These are phyloP conservation scores for Erythrophleum ivorense DNA, from an alignment of 331 rosid species.

Conservation along the genomic window DNA sequence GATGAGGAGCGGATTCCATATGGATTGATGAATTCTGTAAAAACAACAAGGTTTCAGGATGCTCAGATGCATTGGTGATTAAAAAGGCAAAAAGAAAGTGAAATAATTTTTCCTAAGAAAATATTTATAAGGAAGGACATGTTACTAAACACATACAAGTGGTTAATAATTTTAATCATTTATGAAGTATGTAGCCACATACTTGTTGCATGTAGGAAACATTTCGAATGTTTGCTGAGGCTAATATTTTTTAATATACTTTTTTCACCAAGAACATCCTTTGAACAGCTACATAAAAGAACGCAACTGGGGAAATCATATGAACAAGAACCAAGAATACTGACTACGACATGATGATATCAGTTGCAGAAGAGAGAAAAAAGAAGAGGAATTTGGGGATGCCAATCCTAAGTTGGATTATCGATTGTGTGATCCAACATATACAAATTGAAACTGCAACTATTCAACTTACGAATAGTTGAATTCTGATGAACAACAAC, in stretches of 20 bases:
- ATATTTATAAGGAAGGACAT: background rate
- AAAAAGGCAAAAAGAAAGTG: constrained; percentile 21
- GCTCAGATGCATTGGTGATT: constrained; percentile 20
- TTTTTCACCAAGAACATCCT: background rate
- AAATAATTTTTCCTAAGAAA: background rate
- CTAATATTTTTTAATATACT: background rate
- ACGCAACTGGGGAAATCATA: constrained; percentile 18
- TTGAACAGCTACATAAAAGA: constrained; percentile 10
- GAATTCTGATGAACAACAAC: background rate
- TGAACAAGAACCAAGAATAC: constrained; percentile 14
- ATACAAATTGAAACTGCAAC: constrained; percentile 4
- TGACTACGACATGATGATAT: constrained; percentile 4
- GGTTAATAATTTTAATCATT: background rate
- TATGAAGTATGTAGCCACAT: background rate
- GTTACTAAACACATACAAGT: background rate
- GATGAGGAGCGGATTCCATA: constrained; percentile 79
- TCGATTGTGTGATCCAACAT: constrained; percentile 34
- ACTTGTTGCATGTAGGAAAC: background rate
- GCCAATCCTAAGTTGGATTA: background rate
- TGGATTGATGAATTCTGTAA: constrained; percentile 84
- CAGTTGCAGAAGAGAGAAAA: background rate
- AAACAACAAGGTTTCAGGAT: constrained; percentile 30
- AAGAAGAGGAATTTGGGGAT: background rate
- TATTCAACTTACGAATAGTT: background rate
- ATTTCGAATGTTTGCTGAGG: background rate